Conservation (phyloP, 2,329 filamentous ascomycete genomes). For the Hypoxylon sp. region DNA sequence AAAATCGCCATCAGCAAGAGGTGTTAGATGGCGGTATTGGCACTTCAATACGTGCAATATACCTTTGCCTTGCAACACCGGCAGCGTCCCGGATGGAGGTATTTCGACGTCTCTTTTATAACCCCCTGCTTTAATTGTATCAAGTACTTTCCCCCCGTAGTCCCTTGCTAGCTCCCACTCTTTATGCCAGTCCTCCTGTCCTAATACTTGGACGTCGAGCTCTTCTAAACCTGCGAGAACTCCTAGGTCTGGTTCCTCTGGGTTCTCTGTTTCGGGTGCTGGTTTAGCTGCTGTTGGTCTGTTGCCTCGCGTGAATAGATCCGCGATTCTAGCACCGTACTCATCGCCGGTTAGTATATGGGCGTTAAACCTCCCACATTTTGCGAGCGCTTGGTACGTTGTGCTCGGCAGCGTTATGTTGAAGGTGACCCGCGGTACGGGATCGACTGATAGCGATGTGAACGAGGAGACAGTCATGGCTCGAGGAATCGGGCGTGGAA, state of each 20-base stretch:
- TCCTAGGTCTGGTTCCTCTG: conserved; percentile 51
- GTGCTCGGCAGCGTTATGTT: conserved; percentile 70
- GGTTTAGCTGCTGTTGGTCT: conserved; percentile 3
- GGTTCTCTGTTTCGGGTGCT: conserved; percentile 25
- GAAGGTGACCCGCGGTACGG: conserved; percentile 68
- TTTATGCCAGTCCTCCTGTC: conserved; percentile 28
- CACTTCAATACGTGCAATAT: conserved; percentile 63
- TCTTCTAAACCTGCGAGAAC: conserved; percentile 58
- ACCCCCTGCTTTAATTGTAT: background rate
- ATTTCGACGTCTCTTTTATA: conserved; percentile 9
- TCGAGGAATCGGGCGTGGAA: conserved; percentile 54
- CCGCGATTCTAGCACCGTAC: conserved; percentile 65
- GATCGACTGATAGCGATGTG: conserved; percentile 68
- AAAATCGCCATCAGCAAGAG: conserved; percentile 25
- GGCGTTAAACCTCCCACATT: conserved; percentile 65
- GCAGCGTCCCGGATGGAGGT: conserved; percentile 54
- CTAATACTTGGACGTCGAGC: conserved; percentile 45
- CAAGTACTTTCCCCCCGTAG: conserved; percentile 7
- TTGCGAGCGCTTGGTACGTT: conserved; percentile 66
- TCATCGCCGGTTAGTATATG: conserved; percentile 67
- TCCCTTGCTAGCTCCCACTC: conserved; percentile 41
- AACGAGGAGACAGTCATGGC: conserved; percentile 74
- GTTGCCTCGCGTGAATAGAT: conserved; percentile 68
- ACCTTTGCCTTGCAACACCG: conserved; percentile 65
- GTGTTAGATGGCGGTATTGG: conserved; percentile 26